These are phyloP conservation scores for Coemansia sp. DNA, from an alignment of 192 early-diverging fungal species.

Conservation along the genomic window DNA sequence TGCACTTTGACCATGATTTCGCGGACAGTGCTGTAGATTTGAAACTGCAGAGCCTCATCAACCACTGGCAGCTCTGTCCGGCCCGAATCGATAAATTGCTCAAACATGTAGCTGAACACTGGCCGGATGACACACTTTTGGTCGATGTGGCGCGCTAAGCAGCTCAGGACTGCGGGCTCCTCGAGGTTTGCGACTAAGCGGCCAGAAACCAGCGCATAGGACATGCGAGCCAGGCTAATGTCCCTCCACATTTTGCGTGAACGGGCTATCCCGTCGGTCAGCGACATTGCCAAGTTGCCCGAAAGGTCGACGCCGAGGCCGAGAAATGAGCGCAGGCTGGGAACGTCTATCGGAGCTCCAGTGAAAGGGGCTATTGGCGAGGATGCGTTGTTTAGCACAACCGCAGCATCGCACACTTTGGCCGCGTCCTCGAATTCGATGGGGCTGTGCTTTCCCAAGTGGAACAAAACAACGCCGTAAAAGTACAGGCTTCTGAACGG, in stretches of 20 bases:
- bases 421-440: constrained; percentile 10
- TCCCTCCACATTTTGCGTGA: constrained; percentile 6
- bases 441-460: constrained; percentile 14
- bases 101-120: constrained; percentile 36
- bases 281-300: constrained; percentile 14
- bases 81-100: constrained; percentile 2
- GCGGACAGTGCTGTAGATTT: constrained; percentile 37
- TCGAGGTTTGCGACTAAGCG: constrained; percentile 25
- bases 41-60: constrained; percentile 33
- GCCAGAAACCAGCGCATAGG: constrained; percentile 27
- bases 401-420: constrained; percentile 35
- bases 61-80: constrained; percentile 14
- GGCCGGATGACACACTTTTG: constrained; percentile 39
- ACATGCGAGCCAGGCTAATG: constrained; percentile 13
- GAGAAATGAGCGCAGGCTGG: constrained; percentile 33
- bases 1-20: constrained; percentile 23
- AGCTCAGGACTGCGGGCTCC: constrained; percentile 10
- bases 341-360: not conserved
- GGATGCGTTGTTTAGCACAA: constrained; percentile 38
- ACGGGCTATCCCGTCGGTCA: not conserved
- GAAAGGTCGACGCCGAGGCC: constrained; percentile 9
- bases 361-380: not conserved
- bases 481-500: constrained; percentile 46
- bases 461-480: constrained; percentile 27
- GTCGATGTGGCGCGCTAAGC: constrained; percentile 8